These are phyloP conservation scores for Nicotiana obtusifolia DNA, from an alignment of 257 asterid genomes.

Conservation along the genomic window DNA sequence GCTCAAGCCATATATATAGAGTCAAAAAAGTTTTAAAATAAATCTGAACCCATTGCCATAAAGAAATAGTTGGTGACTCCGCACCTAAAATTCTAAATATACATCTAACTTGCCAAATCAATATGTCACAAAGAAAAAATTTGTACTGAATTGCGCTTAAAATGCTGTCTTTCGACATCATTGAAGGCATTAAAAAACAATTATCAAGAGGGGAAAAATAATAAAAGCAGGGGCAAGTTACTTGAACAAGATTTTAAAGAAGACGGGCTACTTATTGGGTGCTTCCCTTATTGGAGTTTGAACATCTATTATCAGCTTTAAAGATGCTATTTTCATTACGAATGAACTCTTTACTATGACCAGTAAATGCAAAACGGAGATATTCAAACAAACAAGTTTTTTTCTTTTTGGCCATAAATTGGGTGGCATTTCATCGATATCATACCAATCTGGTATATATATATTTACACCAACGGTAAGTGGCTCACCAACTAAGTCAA, in stretches of 20 bases:
- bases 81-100: background rate
- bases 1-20: background rate
- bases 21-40: background rate
- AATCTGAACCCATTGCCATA: background rate
- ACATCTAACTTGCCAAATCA: background rate
- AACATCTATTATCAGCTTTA: background rate
- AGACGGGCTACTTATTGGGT: background rate
- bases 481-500: background rate
- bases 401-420: background rate
- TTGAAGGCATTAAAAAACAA: background rate
- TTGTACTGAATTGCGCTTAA: background rate
- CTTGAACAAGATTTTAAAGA: background rate
- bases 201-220: background rate
- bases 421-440: background rate
- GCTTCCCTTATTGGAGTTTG: background rate
- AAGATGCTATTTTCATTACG: background rate
- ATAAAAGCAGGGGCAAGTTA: background rate
- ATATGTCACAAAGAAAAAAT: background rate
- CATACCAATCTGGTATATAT: background rate
- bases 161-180: background rate
- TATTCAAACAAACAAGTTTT: background rate
- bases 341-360: background rate
- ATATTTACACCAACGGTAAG: background rate
- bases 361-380: background rate
- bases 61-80: background rate